phyloP scores from a whole-genome alignment of 2,329 filamentous ascomycete species.

The Pyrenochaeta sp. region DNA sequence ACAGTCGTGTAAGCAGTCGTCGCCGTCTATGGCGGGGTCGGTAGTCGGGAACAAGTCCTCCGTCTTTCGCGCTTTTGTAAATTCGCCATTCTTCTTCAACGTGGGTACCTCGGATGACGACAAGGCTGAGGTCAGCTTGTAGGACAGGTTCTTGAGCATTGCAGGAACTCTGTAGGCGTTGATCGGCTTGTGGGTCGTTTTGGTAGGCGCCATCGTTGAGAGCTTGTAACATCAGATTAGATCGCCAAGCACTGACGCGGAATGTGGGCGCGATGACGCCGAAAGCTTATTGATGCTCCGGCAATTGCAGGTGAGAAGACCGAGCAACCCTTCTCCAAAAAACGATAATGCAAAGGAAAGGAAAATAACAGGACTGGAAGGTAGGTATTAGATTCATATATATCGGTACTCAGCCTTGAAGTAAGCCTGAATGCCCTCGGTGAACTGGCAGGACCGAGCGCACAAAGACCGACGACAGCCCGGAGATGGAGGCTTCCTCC shows the following conservation, averaged over 20 bases:
- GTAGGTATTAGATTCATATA: not conserved
- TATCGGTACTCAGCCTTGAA: not conserved
- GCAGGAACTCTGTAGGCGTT: conserved; percentile 47
- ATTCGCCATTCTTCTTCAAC: conserved; percentile 50
- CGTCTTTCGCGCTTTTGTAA: conserved; percentile 57
- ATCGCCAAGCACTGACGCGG: conserved; percentile 42
- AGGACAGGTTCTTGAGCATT: conserved; percentile 47
- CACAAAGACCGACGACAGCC: conserved; percentile 3
- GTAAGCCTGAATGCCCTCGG: not conserved
- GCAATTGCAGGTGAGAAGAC: not conserved
- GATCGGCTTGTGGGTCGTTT: conserved; percentile 12
- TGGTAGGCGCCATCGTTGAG: conserved; percentile 27
- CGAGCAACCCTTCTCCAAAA: not conserved
- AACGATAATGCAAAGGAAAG: not conserved
- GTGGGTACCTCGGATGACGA: conserved; percentile 43
- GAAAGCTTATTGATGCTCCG: conserved; percentile 4
- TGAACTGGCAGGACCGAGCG: conserved; percentile 3
- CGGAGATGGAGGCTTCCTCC: conserved; percentile 6
- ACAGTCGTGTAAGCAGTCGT: conserved; percentile 90
- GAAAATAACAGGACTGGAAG: not conserved
- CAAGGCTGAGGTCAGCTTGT: conserved; percentile 45
- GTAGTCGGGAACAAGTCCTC: conserved; percentile 76
- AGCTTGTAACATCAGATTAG: conserved; percentile 43
- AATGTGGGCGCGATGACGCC: conserved; percentile 37
- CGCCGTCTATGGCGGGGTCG: conserved; percentile 79